Evolutionary conservation across 2,329 filamentous ascomycete species (phyloP).

Genomic region (Aspergillus japonicus): DNA sequence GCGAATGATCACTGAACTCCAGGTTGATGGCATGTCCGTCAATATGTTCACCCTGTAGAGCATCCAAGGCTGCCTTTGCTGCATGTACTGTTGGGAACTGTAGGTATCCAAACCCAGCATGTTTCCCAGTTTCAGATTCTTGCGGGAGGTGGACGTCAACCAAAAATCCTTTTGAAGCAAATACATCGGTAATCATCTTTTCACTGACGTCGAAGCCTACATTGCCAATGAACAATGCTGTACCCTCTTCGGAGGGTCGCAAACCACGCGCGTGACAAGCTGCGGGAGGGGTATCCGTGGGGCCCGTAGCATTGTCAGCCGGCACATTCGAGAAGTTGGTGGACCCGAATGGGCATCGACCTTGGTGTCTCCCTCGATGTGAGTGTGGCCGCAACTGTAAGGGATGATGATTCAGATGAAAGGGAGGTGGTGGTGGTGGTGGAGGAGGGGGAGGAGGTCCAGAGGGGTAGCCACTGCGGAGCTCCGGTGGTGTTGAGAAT

Average conservation of each 20-base stretch:
- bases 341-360: not conserved
- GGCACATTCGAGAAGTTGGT: not conserved
- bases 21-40: constrained; percentile 43
- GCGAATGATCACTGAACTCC: constrained; percentile 35
- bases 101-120: constrained; percentile 44
- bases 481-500: not conserved
- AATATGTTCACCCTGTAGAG: constrained; percentile 37
- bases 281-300: not conserved
- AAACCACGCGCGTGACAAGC: not conserved
- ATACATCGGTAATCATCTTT: constrained; percentile 36
- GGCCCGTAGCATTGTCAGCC: not conserved
- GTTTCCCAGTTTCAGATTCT: constrained; percentile 33
- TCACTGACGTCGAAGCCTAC: constrained; percentile 40
- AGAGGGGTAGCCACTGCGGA: not conserved
- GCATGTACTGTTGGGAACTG: constrained; percentile 36
- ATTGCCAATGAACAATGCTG: constrained; percentile 41
- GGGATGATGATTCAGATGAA: not conserved
- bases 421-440: not conserved
- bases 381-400: not conserved
- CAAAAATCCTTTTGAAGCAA: constrained; percentile 39
- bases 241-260: not conserved
- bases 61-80: constrained; percentile 37
- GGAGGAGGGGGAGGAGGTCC: no score
- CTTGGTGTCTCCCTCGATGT: not conserved
- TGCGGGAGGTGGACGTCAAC: constrained; percentile 36